These are phyloP conservation scores for Penicillium waksmanii DNA, from an alignment of 495 filamentous ascomycete genomes.

Conservation along the genomic window DNA sequence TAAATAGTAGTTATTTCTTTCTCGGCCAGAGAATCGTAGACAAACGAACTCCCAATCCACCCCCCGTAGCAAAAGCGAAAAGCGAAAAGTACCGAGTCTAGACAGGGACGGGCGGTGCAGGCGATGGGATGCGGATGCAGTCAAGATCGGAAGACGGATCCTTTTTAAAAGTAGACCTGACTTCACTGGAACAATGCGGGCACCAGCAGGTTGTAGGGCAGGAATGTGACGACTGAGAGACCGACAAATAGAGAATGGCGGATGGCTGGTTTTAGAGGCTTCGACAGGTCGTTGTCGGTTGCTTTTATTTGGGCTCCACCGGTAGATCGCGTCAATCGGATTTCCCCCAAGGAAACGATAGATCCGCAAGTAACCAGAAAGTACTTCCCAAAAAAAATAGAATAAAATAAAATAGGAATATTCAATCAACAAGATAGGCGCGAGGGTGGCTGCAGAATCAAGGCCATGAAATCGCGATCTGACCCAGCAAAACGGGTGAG, in stretches of 20 bases:
- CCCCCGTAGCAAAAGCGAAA: constrained; percentile 26
- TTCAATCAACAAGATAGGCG: constrained; percentile 26
- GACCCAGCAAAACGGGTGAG: constrained; percentile 36
- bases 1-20: constrained; percentile 29
- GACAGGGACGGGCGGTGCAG: constrained; percentile 33
- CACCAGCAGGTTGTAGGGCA: constrained; percentile 46
- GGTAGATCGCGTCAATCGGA: constrained; percentile 22
- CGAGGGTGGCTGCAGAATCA: constrained; percentile 36
- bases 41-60: constrained; percentile 36
- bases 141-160: constrained; percentile 47
- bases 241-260: constrained; percentile 28
- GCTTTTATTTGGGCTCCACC: constrained; percentile 33
- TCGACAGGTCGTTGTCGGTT: constrained; percentile 37
- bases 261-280: constrained; percentile 14
- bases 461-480: constrained; percentile 40
- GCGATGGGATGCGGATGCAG: constrained; percentile 40
- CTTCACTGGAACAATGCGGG: constrained; percentile 40
- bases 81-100: constrained; percentile 24
- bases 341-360: constrained; percentile 3
- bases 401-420: constrained; percentile 8
- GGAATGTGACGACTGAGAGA: constrained; percentile 47
- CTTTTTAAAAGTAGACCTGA: constrained; percentile 37
- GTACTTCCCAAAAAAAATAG: constrained; percentile 1
- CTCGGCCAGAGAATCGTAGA: constrained; percentile 17
- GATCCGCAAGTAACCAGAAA: background rate